Percentiles rank a stretch among this genome's conserved stretches.
Conservation (phyloP, 495 filamentous ascomycete species). For the Penicillium ochrochloron region DNA sequence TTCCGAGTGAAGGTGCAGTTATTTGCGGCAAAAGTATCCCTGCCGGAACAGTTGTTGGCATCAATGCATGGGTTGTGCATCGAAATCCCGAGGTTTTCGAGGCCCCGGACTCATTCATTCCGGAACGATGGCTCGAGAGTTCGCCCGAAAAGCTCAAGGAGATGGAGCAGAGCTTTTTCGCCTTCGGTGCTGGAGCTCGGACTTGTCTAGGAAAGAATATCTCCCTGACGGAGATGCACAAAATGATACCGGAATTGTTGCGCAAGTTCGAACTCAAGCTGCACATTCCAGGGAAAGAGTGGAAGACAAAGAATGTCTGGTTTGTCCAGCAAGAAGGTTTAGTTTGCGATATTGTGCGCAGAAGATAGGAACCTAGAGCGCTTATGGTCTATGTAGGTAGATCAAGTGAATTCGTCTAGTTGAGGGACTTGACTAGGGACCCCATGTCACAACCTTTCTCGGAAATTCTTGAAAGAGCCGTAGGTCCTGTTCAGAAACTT, state of each 20-base stretch:
- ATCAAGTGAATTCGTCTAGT: background rate
- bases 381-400: background rate
- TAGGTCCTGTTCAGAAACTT: background rate
- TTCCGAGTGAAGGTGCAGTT: slow-evolving; percentile 57
- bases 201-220: slow-evolving; percentile 79
- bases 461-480: background rate
- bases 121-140: slow-evolving; percentile 35
- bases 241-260: slow-evolving; percentile 73
- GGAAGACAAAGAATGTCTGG: slow-evolving; percentile 37
- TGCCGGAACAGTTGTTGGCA: slow-evolving; percentile 62
- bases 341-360: slow-evolving; percentile 25
- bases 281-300: slow-evolving; percentile 26
- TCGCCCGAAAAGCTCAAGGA: slow-evolving; percentile 26
- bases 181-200: slow-evolving; percentile 65
- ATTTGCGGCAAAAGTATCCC: slow-evolving; percentile 58
- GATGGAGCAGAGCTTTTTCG: slow-evolving; percentile 40
- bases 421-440: background rate
- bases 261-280: slow-evolving; percentile 64
- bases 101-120: slow-evolving; percentile 34
- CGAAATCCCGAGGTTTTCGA: slow-evolving; percentile 24
- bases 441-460: background rate
- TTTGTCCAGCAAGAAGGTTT: slow-evolving; percentile 43
- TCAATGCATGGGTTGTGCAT: slow-evolving; percentile 42
- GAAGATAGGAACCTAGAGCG: background rate
- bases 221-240: slow-evolving; percentile 77